Evolutionary conservation across 495 filamentous ascomycete genomes (phyloP).

Genomic region (Podospora pseudoanserina): DNA sequence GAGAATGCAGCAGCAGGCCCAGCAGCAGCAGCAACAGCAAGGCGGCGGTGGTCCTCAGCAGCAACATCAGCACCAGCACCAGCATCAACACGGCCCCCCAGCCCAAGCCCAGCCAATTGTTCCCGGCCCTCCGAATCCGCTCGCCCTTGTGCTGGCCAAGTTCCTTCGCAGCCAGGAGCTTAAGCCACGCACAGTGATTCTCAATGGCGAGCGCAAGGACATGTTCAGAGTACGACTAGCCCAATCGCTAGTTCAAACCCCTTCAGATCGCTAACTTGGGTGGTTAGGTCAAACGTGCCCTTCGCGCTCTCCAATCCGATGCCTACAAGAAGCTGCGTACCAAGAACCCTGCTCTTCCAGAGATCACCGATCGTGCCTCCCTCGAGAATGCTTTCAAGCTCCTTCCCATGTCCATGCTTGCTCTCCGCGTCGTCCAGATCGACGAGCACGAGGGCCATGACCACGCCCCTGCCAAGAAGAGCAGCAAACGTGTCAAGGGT

Average conservation of each 20-base stretch:
- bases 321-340: conserved; percentile 81
- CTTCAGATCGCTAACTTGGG: conserved; percentile 9
- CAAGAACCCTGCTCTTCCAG: conserved; percentile 86
- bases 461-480: conserved; percentile 47
- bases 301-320: conserved; percentile 85
- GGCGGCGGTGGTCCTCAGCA: conserved; percentile 56
- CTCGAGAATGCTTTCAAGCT: conserved; percentile 94
- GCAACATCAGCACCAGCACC: conserved; percentile 56
- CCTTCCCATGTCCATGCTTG: conserved; percentile 90
- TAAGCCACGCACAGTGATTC: conserved; percentile 86
- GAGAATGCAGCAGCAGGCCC: conserved; percentile 65
- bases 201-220: conserved; percentile 95
- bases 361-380: conserved; percentile 77
- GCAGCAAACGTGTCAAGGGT: conserved; percentile 86
- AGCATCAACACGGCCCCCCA: conserved; percentile 54
- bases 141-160: conserved; percentile 83
- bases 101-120: conserved; percentile 56
- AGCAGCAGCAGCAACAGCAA: conserved; percentile 55
- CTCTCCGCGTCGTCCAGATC: conserved; percentile 81
- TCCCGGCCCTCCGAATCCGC: conserved; percentile 78
- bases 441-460: conserved; percentile 74
- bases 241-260: neutral
- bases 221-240: conserved; percentile 80
- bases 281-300: conserved; percentile 86
- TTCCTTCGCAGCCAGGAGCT: conserved; percentile 82